Base-by-base conservation (phyloP, 78 protist species). In the Polysphondylium violaceum region DNA sequence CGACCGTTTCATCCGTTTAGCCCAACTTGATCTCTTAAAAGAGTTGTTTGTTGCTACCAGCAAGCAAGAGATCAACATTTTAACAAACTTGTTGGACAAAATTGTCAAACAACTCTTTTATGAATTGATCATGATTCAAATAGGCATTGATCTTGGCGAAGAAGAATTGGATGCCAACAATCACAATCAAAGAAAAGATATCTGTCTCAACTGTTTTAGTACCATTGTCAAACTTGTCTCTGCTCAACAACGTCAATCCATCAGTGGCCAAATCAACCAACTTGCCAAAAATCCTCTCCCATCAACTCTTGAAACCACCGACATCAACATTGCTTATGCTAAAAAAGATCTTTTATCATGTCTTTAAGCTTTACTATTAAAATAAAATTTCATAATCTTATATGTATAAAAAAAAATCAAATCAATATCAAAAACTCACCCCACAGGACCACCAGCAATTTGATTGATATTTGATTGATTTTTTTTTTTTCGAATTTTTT, bases 121-220 rank as follows among this genome's bases (percentile, higher is more conserved):
- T n/a, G 77, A 71, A 47, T n/a, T 71, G 41, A 16, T 43, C 12
- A 50, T 38, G 47, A 71, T 71, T 71, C 77, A 47, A 47, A 2
- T n/a, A 17, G 63, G 41, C 2, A 38, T 71, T 11, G 77, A 71
- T 50, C 21, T 71, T 50, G 77, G 77, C 50, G 77, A 71, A 38
- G 77, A 71, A 19, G 44, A 71, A 4, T 0, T 36, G 7, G 72
- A 64, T 36, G 36, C 14, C 14, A 64, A 64, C 36, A 29, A 35
- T 35, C 19, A 21, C 2, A 25, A 27, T 33, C 72, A 64, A 64
- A 64, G 72, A 64, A 64, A 64, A 64, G 72, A 64, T 17, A 64
- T 64, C 36, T 64, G 72, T 64, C 36, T 64, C 31, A 64, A 64
- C 17, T 11, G 53, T 35, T 33, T 64, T 17, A 33, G 17, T 36